Evolutionary conservation across 495 filamentous ascomycete species (phyloP).

Genomic region (Neurospora tetrasperma): DNA sequence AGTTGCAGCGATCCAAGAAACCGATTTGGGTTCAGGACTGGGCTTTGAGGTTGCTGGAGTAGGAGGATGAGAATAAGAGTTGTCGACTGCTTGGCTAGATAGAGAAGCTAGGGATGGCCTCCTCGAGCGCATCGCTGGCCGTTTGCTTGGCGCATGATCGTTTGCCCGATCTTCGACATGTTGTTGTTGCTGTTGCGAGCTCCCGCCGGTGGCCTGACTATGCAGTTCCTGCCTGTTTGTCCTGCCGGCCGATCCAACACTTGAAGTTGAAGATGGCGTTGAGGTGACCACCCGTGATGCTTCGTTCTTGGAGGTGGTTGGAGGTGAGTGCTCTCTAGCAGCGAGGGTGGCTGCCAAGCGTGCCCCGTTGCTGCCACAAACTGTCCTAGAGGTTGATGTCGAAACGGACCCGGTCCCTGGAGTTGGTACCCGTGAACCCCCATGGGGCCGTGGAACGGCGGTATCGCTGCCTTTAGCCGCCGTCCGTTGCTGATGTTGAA

Average conservation of each 20-base stretch:
- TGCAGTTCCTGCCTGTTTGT: background rate
- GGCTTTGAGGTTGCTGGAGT: background rate
- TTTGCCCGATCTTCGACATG: background rate
- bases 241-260: background rate
- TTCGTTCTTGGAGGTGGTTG: background rate
- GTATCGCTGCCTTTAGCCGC: conserved; percentile 3
- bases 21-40: conserved; percentile 24
- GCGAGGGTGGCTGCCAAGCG: conserved; percentile 38
- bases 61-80: conserved; percentile 2
- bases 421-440: conserved; percentile 3
- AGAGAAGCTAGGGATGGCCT: background rate
- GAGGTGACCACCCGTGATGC: background rate
- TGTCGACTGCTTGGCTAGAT: background rate
- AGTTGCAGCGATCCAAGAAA: conserved; percentile 46
- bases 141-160: background rate
- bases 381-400: conserved; percentile 10
- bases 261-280: background rate
- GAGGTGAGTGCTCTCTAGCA: conserved; percentile 9
- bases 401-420: background rate
- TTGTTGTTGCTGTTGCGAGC: background rate
- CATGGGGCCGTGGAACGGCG: background rate
- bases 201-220: background rate
- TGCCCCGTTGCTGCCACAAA: conserved; percentile 29
- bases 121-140: background rate
- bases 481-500: conserved; percentile 22